Percentiles rank a stretch among this genome's conserved stretches.
Conservation (phyloP, 192 early-diverging fungal genomes). For the Glomus cerebriforme region DNA sequence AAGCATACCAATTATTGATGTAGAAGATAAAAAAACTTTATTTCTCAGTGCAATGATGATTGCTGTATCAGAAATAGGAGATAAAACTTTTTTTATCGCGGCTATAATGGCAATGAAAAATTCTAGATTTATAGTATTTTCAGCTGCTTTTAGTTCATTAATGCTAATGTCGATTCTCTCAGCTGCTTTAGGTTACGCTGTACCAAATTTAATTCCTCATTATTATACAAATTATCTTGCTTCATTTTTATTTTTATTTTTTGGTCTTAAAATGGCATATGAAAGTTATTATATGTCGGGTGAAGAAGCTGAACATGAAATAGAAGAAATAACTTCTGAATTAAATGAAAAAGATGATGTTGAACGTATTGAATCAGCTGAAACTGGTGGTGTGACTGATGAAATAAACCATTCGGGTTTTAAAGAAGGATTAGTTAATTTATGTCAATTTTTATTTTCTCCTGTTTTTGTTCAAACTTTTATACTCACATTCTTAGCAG, state of each 20-base stretch:
- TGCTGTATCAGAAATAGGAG: constrained; percentile 95
- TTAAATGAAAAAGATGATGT: constrained; percentile 75
- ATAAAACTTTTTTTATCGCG: constrained; percentile 99
- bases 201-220: constrained; percentile 85
- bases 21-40: constrained; percentile 50
- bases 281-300: constrained; percentile 87
- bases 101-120: constrained; percentile 99
- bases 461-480: constrained; percentile 96
- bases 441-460: constrained; percentile 79
- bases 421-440: constrained; percentile 63
- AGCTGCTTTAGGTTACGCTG: constrained; percentile 86
- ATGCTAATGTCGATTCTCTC: constrained; percentile 95
- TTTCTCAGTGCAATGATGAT: constrained; percentile 82
- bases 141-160: constrained; percentile 85
- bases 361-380: constrained; percentile 56
- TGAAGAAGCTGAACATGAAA: constrained; percentile 86
- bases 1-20: constrained; percentile 5
- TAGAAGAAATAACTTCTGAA: constrained; percentile 89
- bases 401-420: constrained; percentile 41
- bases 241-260: constrained; percentile 85
- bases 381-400: constrained; percentile 55
- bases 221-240: constrained; percentile 86
- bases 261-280: constrained; percentile 86
- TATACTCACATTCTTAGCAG: constrained; percentile 94
- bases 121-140: constrained; percentile 87